These are phyloP conservation scores for Fusarium verrucosum DNA, from an alignment of 2,329 filamentous ascomycete genomes.

Conservation along the genomic window DNA sequence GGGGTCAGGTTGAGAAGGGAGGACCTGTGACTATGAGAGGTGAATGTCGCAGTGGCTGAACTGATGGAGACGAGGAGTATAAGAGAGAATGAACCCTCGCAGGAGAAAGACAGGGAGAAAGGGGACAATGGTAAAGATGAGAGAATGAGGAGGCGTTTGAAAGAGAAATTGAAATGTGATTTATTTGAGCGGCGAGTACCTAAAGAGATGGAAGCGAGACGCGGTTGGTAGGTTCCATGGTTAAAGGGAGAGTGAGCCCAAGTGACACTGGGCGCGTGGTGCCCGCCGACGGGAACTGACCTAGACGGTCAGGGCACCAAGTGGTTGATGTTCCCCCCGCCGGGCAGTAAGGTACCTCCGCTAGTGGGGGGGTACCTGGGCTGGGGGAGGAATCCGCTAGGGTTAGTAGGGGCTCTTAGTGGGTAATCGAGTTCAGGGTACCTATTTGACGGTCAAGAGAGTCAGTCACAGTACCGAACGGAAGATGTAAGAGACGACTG, in stretches of 20 bases:
- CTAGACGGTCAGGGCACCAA: conserved; percentile 22
- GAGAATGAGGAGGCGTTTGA: conserved; percentile 19
- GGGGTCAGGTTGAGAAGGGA: conserved; percentile 3
- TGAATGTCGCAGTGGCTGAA: not conserved
- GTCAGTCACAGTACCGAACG: not conserved
- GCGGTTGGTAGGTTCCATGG: not conserved
- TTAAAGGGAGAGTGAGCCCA: conserved; percentile 16
- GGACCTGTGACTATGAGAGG: not conserved
- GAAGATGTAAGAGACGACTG: not conserved
- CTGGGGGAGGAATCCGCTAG: conserved; percentile 24
- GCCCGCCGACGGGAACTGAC: not conserved
- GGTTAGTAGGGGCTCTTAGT: conserved; percentile 21
- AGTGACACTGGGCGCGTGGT: conserved; percentile 37
- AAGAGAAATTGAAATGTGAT: conserved; percentile 15
- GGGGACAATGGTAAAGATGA: conserved; percentile 12
- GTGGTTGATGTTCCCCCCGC: conserved; percentile 3
- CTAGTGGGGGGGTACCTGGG: conserved; percentile 17
- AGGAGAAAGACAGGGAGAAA: not conserved
- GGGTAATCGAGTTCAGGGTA: conserved; percentile 17
- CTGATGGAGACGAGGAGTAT: not conserved
- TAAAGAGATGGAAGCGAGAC: conserved; percentile 17
- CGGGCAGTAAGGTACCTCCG: conserved; percentile 19
- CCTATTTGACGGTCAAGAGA: conserved; percentile 21
- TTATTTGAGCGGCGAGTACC: conserved; percentile 8
- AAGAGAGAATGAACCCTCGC: not conserved